A percentile compares a stretch with the other conserved stretches of the same genome.
These are phyloP conservation scores for Colletotrichum lindemuthianum DNA, from an alignment of 2,329 filamentous ascomycete species.

Conservation along the genomic window DNA sequence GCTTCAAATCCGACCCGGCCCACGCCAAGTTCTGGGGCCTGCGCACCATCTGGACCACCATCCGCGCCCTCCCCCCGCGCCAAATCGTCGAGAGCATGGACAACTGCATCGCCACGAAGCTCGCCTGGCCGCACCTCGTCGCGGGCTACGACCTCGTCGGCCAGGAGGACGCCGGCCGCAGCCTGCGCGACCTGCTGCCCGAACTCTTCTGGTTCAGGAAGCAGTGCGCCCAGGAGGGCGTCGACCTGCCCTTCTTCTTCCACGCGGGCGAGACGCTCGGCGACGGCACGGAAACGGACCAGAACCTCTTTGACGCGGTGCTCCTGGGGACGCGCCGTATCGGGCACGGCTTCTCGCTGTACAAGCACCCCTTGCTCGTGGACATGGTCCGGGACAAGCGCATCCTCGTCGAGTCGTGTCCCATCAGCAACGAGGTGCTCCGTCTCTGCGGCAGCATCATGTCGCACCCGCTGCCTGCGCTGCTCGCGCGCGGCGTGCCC, in stretches of 20 bases:
- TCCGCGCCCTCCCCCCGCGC: constrained; percentile 70
- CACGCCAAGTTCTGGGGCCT: constrained; percentile 78
- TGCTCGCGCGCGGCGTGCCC: constrained; percentile 80
- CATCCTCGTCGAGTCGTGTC: constrained; percentile 84
- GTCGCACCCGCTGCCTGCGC: constrained; percentile 78
- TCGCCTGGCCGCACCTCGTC: constrained; percentile 76
- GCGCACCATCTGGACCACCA: constrained; percentile 80
- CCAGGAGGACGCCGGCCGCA: constrained; percentile 78
- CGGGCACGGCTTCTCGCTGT: constrained; percentile 82
- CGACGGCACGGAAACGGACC: constrained; percentile 39
- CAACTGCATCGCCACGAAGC: constrained; percentile 79
- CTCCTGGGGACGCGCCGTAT: constrained; percentile 83
- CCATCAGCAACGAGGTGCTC: constrained; percentile 83
- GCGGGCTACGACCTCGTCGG: constrained; percentile 88
- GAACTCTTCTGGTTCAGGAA: constrained; percentile 89
- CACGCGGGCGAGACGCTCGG: constrained; percentile 85
- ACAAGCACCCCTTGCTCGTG: constrained; percentile 83
- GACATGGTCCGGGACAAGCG: constrained; percentile 84
- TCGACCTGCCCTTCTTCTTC: constrained; percentile 88
- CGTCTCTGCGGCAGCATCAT: constrained; percentile 76
- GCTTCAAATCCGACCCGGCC: constrained; percentile 69
- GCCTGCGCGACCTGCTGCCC: constrained; percentile 77
- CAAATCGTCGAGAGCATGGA: constrained; percentile 81
- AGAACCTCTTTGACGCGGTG: constrained; percentile 82
- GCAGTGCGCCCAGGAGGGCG: constrained; percentile 74